Conservation (phyloP, 2,329 filamentous ascomycete genomes). For the Leptographium galeiforme region DNA sequence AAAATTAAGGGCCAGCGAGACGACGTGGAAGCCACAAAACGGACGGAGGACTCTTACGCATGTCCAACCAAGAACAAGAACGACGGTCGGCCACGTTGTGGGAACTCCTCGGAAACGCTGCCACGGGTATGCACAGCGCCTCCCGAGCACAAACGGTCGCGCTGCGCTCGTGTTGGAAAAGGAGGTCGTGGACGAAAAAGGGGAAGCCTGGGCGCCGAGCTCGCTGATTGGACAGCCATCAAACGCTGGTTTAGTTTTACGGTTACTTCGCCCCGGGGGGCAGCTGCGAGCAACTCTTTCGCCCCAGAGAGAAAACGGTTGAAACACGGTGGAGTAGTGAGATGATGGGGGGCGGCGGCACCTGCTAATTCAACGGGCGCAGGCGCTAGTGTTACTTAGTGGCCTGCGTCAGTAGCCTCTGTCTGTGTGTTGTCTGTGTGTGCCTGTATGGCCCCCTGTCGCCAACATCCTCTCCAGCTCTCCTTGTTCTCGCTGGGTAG, state of each 20-base stretch:
- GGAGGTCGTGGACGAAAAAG: background rate
- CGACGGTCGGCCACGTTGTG: too few species aligned
- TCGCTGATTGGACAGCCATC: background rate
- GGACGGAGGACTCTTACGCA: too few species aligned
- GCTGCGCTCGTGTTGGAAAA: too few species aligned
- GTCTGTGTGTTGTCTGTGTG: background rate
- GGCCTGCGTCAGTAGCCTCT: background rate
- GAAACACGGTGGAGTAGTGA: slow-evolving; percentile 1
- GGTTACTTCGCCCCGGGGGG: background rate
- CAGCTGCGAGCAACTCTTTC: background rate
- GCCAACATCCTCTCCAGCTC: too few species aligned
- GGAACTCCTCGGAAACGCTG: too few species aligned
- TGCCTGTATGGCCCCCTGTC: too few species aligned
- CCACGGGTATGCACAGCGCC: too few species aligned
- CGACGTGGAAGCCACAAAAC: too few species aligned
- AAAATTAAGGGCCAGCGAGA: too few species aligned
- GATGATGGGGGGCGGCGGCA: background rate
- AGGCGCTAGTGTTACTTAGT: background rate
- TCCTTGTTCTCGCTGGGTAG: background rate
- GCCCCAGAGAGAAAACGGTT: background rate
- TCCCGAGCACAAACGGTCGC: too few species aligned
- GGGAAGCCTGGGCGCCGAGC: background rate
- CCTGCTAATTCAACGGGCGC: background rate
- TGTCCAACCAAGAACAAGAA: too few species aligned
- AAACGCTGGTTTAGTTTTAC: background rate